Base-by-base conservation (phyloP, 345 rosid species). In the Limnanthes douglasii region DNA sequence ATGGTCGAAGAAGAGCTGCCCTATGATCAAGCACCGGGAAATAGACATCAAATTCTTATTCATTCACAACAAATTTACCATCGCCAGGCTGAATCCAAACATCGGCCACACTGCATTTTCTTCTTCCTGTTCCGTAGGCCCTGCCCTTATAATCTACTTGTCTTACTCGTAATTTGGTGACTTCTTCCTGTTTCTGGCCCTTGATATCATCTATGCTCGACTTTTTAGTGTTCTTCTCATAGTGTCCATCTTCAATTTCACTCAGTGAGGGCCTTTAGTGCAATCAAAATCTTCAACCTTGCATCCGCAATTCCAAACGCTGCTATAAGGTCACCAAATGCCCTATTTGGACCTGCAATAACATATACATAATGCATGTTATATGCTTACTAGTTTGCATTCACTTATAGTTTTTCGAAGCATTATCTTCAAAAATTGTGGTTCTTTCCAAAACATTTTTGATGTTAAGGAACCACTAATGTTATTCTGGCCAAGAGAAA, bases 111-210 rank as follows among this genome's bases (percentile, higher is more conserved):
- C 95, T 90, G 42, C 92, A 77, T 46, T 90, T 90, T 63, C 95
- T 79, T 69, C 90, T 79, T 32, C 95, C 98, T 0, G 95, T 84
- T 59, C 95, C 98, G 51, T 90, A 90, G 34, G 95, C 81, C 70
- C 95, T 79, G 22, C 82, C 98, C 8, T 74, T 51, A 10, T 72
- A 86, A 31, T 90, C 98, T 5, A 90, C 95, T 43, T 70, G 68
- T 45, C 95, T 74, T 28, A 83, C 95, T 27, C 95, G 66, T 29
- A 90, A 65, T 44, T 74, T 90, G 8, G 94, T 81, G 28, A 70
- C 53, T 35, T 90, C 95, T 54, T 90, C 92, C 73, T 84, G 92
- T 50, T 76, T 88, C 66, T 50, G 82, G 39, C 66, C 78, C 53
- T 90, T 94, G 25, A 84, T 70, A 45, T 84, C 95, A 43, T 72